These are phyloP conservation scores for Hypsizygus ulmarius DNA, from an alignment of 1,284 basidiomycete genomes.

Conservation along the genomic window DNA sequence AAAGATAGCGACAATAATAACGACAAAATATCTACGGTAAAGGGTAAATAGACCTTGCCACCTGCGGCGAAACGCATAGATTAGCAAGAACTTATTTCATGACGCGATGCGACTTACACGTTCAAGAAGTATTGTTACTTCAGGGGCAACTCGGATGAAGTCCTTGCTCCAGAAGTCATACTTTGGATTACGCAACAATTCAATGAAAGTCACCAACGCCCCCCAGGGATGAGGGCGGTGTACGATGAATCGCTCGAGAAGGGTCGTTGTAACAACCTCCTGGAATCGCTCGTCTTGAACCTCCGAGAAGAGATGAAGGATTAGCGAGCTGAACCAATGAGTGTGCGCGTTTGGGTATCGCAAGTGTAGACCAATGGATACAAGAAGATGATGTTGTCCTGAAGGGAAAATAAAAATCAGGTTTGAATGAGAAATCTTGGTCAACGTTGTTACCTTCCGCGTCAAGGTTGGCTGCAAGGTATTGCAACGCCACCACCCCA, in stretches of 20 bases:
- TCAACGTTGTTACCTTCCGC: constrained; percentile 69
- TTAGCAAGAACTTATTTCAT: constrained; percentile 10
- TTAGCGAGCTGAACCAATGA: constrained; percentile 89
- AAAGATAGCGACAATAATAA: constrained; percentile 60
- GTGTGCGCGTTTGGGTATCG: constrained; percentile 98
- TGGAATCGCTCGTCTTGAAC: constrained; percentile 75
- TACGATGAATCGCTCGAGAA: constrained; percentile 92
- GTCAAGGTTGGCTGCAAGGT: constrained; percentile 82
- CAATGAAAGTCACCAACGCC: constrained; percentile 89
- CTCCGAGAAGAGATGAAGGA: constrained; percentile 85
- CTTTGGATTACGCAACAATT: constrained; percentile 80
- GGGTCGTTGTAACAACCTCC: constrained; percentile 88
- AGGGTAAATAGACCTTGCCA: constrained; percentile 70
- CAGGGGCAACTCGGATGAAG: constrained; percentile 76
- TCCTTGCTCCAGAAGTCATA: constrained; percentile 87
- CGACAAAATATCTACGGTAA: constrained; percentile 57
- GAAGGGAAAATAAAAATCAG: constrained; percentile 12
- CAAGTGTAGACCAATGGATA: constrained; percentile 88
- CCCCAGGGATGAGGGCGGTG: constrained; percentile 98
- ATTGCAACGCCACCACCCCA: constrained; percentile 79
- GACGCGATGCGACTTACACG: constrained; percentile 51
- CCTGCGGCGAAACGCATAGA: constrained; percentile 37
- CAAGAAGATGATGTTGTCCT: constrained; percentile 94
- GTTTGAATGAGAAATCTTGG: not conserved
- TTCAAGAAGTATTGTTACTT: constrained; percentile 78